A percentile compares a stretch with the other conserved stretches of the same genome.
phyloP scores from a whole-genome alignment of 148 eudicot species.

The Hydrangea macrophylla region DNA sequence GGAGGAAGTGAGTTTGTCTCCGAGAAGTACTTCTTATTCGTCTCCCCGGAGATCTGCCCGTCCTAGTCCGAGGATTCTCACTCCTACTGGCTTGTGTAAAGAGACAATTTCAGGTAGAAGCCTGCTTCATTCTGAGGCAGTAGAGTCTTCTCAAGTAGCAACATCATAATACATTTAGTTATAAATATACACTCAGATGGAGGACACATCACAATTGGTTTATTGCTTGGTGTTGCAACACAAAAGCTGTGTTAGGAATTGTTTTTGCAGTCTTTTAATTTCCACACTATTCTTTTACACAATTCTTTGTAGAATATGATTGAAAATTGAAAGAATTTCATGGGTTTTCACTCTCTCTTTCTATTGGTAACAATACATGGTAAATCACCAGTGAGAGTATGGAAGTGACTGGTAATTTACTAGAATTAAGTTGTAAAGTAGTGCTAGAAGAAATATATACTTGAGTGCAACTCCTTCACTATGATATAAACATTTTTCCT shows the following conservation, averaged over 20 bases:
- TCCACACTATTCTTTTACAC: neutral
- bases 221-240: neutral
- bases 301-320: slow-evolving; percentile 6
- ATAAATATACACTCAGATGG: neutral
- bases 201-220: neutral
- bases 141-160: slow-evolving; percentile 8
- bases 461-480: no score
- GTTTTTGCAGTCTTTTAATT: neutral
- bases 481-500: no score
- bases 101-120: slow-evolving; percentile 33
- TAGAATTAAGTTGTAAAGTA: no score
- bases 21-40: slow-evolving; percentile 32
- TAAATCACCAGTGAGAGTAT: no score
- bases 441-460: no score
- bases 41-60: slow-evolving; percentile 24
- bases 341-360: no score
- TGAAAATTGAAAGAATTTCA: neutral
- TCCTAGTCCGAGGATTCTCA: slow-evolving; percentile 14
- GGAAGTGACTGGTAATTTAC: no score
- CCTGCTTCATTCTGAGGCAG: slow-evolving; percentile 22
- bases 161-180: slow-evolving; percentile 10
- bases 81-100: slow-evolving; percentile 22
- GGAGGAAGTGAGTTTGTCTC: slow-evolving; percentile 69
- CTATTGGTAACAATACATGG: no score
- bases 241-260: slow-evolving; percentile 2